Evolutionary conservation across 257 asterid species (phyloP), one percentile per base, ranked within the genome.

Genomic region (Knoxia roxburghii): DNA sequence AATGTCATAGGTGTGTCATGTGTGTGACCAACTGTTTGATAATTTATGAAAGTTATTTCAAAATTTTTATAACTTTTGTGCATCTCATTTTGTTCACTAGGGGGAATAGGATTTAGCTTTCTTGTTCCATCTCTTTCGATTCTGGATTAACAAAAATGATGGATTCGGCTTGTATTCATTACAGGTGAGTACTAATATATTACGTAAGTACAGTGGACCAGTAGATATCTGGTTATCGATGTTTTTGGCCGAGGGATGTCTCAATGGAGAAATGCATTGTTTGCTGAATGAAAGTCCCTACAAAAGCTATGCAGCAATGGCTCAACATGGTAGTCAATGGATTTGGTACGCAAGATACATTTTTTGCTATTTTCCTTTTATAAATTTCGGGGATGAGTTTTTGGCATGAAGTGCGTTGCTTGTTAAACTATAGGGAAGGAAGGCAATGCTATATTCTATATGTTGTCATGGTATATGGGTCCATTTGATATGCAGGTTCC

Each of bases 321-420:
- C 95, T 74, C 95, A 86, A 65, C 97, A 89, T 74, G 80, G 65
- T 51, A 92, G 98, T 83, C 98, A 92, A 72, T 92, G 95, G 96
- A 84, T 89, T 78, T 91, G 98, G 98, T 91, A 75, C 13, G 12
- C 6, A 0, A 13, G 11, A 7, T 13, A 18, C 46, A 7, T 17
- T 61, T 35, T 24, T 23, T n/a, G n/a, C n/a, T n/a, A n/a, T n/a
- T n/a, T n/a, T n/a, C n/a, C n/a, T n/a, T n/a, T n/a, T n/a, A n/a
- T n/a, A n/a, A n/a, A n/a, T n/a, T n/a, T n/a, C n/a, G n/a, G n/a
- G n/a, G 12, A 33, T 59, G 35, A 7, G 21, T 0, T 33, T 53
- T 21, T 15, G 41, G 50, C 41, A 27, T 14, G 24, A 26, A 15
- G 30, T 0, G 0, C 8, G 43, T 32, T 39, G 64, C 29, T 18